A percentile compares a stretch with the other conserved stretches of the same genome.
Conservation (phyloP, 2,329 filamentous ascomycete genomes). For the Beauveria asiatica region DNA sequence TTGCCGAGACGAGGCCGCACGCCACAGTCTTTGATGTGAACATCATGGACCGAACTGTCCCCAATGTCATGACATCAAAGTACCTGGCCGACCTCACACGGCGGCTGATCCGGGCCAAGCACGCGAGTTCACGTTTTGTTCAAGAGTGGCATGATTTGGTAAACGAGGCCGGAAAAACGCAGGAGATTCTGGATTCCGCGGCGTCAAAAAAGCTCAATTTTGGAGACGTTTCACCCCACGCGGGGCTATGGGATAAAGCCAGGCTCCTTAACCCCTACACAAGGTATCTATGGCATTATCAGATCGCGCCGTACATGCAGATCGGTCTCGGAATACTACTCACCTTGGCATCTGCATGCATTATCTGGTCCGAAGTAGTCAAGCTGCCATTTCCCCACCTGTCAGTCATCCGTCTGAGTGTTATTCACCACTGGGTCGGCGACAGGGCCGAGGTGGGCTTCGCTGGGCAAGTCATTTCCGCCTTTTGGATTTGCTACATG, state of each 20-base stretch:
- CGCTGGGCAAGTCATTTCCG: slow-evolving; percentile 74
- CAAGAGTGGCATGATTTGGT: slow-evolving; percentile 81
- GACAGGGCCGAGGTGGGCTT: slow-evolving; percentile 72
- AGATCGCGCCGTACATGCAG: slow-evolving; percentile 61
- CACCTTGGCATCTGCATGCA: slow-evolving; percentile 65
- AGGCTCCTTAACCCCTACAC: slow-evolving; percentile 70
- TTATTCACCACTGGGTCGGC: slow-evolving; percentile 67
- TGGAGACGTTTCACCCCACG: slow-evolving; percentile 46
- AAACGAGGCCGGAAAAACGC: slow-evolving; percentile 62
- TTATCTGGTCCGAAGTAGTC: slow-evolving; percentile 90
- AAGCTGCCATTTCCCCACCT: slow-evolving; percentile 71
- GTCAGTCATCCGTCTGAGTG: slow-evolving; percentile 58
- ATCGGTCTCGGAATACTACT: slow-evolving; percentile 59
- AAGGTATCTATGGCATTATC: slow-evolving; percentile 68
- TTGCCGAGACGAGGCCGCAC: slow-evolving; percentile 53
- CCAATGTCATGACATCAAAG: slow-evolving; percentile 81
- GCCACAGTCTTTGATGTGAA: slow-evolving; percentile 31
- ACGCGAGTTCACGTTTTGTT: slow-evolving; percentile 73
- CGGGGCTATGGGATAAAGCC: slow-evolving; percentile 43
- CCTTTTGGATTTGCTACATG: slow-evolving; percentile 94
- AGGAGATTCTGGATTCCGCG: slow-evolving; percentile 75
- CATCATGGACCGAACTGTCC: slow-evolving; percentile 44
- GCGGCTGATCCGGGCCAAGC: slow-evolving; percentile 70
- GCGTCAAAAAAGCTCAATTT: slow-evolving; percentile 76
- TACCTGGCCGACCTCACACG: slow-evolving; percentile 87